Percentiles rank a stretch among this genome's conserved stretches.
Evolutionary conservation across 2,329 filamentous ascomycete species (phyloP).

Genomic region (Myriosclerotinia duriaeana): DNA sequence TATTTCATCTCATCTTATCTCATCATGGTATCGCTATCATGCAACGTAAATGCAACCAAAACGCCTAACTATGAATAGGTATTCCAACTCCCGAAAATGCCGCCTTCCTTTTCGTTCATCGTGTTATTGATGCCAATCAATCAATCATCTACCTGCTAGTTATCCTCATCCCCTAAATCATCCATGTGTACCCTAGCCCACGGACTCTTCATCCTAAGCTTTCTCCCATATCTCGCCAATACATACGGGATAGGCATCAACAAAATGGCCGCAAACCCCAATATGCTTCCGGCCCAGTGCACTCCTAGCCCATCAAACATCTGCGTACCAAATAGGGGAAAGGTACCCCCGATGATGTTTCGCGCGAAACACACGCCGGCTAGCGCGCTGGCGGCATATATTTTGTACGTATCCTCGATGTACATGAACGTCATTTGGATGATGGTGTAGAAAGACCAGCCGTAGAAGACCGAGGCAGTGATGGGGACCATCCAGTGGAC

Average conservation of each 20-base stretch:
- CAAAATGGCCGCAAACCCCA: slow-evolving; percentile 48
- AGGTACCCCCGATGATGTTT: slow-evolving; percentile 56
- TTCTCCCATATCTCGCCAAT: slow-evolving; percentile 49
- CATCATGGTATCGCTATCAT: not conserved
- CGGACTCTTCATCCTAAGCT: slow-evolving; percentile 43
- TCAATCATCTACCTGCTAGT: not conserved
- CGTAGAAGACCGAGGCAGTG: slow-evolving; percentile 55
- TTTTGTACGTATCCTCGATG: slow-evolving; percentile 56
- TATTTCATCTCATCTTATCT: not conserved
- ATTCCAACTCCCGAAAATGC: not conserved
- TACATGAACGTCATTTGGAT: slow-evolving; percentile 52
- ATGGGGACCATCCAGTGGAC: slow-evolving; percentile 54
- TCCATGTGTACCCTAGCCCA: slow-evolving; percentile 54
- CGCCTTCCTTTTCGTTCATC: not conserved
- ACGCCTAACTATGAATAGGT: not conserved
- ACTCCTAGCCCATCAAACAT: slow-evolving; percentile 45
- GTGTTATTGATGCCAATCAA: not conserved
- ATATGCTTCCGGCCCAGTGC: slow-evolving; percentile 43
- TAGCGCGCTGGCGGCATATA: slow-evolving; percentile 57
- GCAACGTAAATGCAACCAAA: not conserved
- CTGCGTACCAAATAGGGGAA: slow-evolving; percentile 61
- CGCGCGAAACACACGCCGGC: slow-evolving; percentile 60
- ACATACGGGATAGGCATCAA: slow-evolving; percentile 55
- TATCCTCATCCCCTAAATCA: slow-evolving; percentile 6
- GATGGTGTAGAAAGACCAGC: slow-evolving; percentile 59